Percentiles rank a stretch among this genome's conserved stretches.
Conservation (phyloP, 2,329 filamentous ascomycete genomes). For the Sphaceloma murrayae region DNA sequence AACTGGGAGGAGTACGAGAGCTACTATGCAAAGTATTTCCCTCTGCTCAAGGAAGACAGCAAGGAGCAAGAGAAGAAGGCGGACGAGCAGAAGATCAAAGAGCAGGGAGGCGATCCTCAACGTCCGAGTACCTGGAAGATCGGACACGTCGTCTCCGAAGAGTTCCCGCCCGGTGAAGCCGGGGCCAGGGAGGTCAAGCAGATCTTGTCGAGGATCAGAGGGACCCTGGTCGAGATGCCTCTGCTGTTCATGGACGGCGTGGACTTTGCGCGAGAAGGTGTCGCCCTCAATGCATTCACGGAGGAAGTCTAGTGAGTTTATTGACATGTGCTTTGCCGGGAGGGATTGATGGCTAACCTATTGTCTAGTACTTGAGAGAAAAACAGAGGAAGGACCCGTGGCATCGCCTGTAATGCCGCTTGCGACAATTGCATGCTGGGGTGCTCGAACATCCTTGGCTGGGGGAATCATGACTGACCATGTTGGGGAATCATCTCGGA, state of each 20-base stretch:
- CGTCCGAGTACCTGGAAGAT: slow-evolving; percentile 59
- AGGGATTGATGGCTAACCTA: no score
- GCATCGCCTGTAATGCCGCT: no score
- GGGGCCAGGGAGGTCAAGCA: slow-evolving; percentile 47
- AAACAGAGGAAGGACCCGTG: background rate
- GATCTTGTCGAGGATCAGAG: slow-evolving; percentile 60
- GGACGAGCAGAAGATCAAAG: slow-evolving; percentile 16
- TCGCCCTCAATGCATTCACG: slow-evolving; percentile 46
- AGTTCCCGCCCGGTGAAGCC: slow-evolving; percentile 36
- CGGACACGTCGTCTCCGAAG: slow-evolving; percentile 66
- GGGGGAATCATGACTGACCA: no score
- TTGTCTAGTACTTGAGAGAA: no score
- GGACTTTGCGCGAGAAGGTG: slow-evolving; percentile 75
- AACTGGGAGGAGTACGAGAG: slow-evolving; percentile 65
- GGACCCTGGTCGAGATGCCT: slow-evolving; percentile 71
- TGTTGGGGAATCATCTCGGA: no score
- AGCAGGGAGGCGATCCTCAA: slow-evolving; percentile 21
- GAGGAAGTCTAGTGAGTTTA: slow-evolving; percentile 37
- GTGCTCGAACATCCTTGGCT: no score
- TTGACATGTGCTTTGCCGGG: no score
- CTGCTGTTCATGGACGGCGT: slow-evolving; percentile 75
- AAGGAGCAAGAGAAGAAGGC: slow-evolving; percentile 38
- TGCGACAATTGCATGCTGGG: no score
- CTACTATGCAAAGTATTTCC: slow-evolving; percentile 60
- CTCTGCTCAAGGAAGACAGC: slow-evolving; percentile 32